A percentile compares a stretch with the other conserved stretches of the same genome.
These are phyloP conservation scores for Ustilago bromivora DNA, from an alignment of 1,284 basidiomycete species.

Conservation along the genomic window DNA sequence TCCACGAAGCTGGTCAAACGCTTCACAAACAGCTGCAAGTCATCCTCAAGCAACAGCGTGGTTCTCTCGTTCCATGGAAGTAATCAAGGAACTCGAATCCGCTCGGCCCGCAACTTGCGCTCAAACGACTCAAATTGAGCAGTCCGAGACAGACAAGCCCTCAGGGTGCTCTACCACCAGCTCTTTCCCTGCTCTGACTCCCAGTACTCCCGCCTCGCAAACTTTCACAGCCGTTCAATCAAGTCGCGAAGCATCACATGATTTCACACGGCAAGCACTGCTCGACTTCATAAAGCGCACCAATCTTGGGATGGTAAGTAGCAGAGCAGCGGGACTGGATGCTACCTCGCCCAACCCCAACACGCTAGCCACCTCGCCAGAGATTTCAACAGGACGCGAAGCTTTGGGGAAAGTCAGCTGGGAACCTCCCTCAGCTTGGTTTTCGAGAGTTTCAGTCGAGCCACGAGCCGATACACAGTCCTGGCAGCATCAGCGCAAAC, in stretches of 20 bases:
- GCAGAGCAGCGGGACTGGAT: not conserved
- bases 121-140: not conserved
- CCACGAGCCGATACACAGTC: conserved; percentile 20
- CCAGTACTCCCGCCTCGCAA: not conserved
- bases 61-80: not conserved
- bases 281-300: conserved; percentile 38
- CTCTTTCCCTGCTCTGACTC: not conserved
- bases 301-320: conserved; percentile 17
- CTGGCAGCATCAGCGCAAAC: conserved; percentile 30
- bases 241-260: conserved; percentile 5
- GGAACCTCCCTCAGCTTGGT: not conserved
- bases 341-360: not conserved
- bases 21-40: not conserved
- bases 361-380: not conserved
- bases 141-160: not conserved
- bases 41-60: not conserved
- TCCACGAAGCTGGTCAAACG: conserved; percentile 20
- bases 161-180: not conserved
- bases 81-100: not conserved
- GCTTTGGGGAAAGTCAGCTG: not conserved
- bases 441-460: conserved; percentile 12
- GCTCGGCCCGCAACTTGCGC: not conserved
- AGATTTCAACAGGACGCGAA: not conserved
- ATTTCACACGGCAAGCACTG: conserved; percentile 35
- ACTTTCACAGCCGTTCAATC: not conserved